Base-by-base conservation (phyloP, 768 basidiomycete genomes). In the Mycena rosella region DNA sequence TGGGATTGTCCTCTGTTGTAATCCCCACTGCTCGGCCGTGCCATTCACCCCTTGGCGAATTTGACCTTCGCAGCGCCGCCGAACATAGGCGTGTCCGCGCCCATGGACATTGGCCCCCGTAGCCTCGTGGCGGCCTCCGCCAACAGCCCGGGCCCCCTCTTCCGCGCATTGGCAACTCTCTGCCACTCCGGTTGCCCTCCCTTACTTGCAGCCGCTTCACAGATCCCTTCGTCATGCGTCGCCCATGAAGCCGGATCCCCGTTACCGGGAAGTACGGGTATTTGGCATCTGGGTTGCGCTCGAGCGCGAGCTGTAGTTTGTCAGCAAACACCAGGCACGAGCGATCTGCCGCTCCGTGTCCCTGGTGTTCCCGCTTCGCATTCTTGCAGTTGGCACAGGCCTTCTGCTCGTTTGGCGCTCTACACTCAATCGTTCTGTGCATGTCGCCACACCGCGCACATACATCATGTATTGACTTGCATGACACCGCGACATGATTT, bases 301-400 rank as follows among this genome's bases (percentile, higher is more conserved):
- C 63, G 18, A 69, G 55, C 32, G 61, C 20, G 3, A 42, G 53
- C 27, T 56, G 51, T 5, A 73, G n/a, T 27, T 61, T 55, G 10
- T 49, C 54, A 2, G 20, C 15, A 52, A 76, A 76, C 0, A 62
- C 36, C 0, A 75, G 74, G 58, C 79, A 79, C 1, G 13, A 13
- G 1, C 75, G n/a, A 61, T 78, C 74, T 51, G 74, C 77, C 0
- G 78, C 65, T 2, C 76, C 74, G 49, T 81, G 80, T 0, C 77
- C 78, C 10, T 51, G 20, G 22, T 47, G 58, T 5, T 48, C 18
- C 18, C 61, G 48, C 29, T 20, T 27, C 0, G 45, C 29, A 9
- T 26, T 40, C n/a, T 45, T 71, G 75, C 79, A 79, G 65, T 78
- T 77, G 1, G 68, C 54, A 49, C 78, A 80, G 9, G 57, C 55